Evolutionary conservation across 139 green algal genomes (phyloP).

Genomic region (Micractinium sp.): DNA sequence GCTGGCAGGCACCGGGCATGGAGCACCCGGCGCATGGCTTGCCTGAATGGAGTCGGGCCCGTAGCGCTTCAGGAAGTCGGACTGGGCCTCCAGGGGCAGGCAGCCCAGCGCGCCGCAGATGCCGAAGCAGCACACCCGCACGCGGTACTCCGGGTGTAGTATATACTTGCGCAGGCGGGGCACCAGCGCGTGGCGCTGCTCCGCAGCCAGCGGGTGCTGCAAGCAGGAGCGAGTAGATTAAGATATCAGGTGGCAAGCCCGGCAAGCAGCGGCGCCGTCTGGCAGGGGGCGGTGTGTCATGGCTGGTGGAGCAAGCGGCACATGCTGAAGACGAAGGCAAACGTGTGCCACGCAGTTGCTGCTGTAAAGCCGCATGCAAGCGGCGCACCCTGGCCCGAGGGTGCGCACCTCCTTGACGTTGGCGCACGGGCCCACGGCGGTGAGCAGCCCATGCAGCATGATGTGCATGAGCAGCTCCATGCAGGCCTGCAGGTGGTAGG

Average conservation of each 20-base stretch:
- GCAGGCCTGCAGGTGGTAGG: too few species aligned
- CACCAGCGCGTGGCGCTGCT: background rate
- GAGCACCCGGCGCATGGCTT: too few species aligned
- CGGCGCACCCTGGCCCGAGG: too few species aligned
- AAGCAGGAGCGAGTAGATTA: background rate
- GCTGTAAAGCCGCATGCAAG: too few species aligned
- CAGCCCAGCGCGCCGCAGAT: background rate
- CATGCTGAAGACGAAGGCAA: background rate
- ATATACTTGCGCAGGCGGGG: background rate
- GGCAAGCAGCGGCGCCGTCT: background rate
- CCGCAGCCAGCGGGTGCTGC: background rate
- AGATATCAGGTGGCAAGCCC: background rate
- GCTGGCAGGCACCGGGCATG: too few species aligned
- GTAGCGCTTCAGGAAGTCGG: background rate
- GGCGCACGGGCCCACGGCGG: background rate
- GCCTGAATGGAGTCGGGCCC: background rate
- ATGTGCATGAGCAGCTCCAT: background rate
- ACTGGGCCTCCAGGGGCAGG: background rate
- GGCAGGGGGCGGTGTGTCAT: too few species aligned
- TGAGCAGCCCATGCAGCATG: background rate
- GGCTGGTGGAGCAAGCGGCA: too few species aligned
- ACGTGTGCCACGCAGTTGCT: background rate
- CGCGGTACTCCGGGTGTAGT: background rate
- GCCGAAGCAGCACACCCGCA: background rate
- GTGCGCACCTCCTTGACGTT: background rate